Percentiles rank a stretch among this genome's conserved stretches.
Evolutionary conservation across 2,329 filamentous ascomycete species (phyloP).

Genomic region (Aureobasidium sp.): DNA sequence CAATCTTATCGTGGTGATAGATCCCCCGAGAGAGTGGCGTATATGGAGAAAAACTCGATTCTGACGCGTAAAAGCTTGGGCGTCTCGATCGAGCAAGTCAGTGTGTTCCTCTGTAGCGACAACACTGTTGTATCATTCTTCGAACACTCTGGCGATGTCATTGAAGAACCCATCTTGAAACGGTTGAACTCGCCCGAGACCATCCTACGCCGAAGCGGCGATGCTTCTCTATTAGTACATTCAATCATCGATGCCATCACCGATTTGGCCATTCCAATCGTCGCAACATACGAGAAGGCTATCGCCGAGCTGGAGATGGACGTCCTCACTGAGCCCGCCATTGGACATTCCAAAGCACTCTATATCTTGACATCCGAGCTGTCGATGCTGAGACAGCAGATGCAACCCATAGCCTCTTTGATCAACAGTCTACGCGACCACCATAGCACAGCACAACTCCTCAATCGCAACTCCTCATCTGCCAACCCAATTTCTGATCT

Average conservation of each 20-base stretch:
- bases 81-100: constrained; percentile 83
- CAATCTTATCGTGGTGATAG: constrained; percentile 70
- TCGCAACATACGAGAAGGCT: constrained; percentile 76
- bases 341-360: constrained; percentile 68
- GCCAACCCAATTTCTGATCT: constrained; percentile 29
- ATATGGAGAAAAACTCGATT: constrained; percentile 74
- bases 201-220: constrained; percentile 74
- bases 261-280: constrained; percentile 79
- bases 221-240: constrained; percentile 81
- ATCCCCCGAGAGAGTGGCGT: constrained; percentile 69
- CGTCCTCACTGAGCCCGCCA: constrained; percentile 70
- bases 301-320: constrained; percentile 82
- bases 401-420: constrained; percentile 72
- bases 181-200: constrained; percentile 71
- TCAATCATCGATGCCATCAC: constrained; percentile 88
- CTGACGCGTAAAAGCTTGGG: constrained; percentile 60
- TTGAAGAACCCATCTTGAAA: constrained; percentile 72
- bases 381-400: constrained; percentile 71
- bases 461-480: not conserved
- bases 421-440: constrained; percentile 83
- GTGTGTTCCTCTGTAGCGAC: constrained; percentile 77
- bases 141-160: constrained; percentile 75
- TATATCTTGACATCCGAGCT: constrained; percentile 72
- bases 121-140: constrained; percentile 92
- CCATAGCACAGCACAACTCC: constrained; percentile 18